Evolutionary conservation across 306 rosid species (phyloP).

Genomic region (Cicer arietinum): DNA sequence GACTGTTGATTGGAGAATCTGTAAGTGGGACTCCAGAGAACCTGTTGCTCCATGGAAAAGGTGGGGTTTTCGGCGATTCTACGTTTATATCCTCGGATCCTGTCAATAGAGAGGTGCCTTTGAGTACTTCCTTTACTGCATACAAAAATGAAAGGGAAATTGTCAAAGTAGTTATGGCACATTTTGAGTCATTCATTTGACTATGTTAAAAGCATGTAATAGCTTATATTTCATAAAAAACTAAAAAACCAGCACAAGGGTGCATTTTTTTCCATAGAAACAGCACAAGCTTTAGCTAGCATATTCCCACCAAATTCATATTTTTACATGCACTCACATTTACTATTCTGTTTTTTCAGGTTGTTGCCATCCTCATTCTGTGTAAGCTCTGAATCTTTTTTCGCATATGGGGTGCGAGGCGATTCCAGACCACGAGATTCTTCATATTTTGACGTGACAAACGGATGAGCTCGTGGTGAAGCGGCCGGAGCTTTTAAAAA

Average conservation of each 20-base stretch:
- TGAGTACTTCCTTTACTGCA: constrained; percentile 64
- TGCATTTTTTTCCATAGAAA: not conserved
- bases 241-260: not conserved
- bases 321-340: constrained; percentile 45
- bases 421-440: constrained; percentile 51
- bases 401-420: constrained; percentile 46
- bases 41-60: constrained; percentile 56
- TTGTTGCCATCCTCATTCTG: constrained; percentile 25
- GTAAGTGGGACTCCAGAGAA: constrained; percentile 73
- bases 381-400: constrained; percentile 27
- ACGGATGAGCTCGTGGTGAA: constrained; percentile 62
- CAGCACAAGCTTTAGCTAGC: not conserved
- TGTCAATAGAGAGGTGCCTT: constrained; percentile 50
- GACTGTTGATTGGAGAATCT: constrained; percentile 70
- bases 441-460: constrained; percentile 29
- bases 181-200: constrained; percentile 1
- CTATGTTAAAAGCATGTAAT: not conserved
- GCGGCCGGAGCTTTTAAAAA: constrained; percentile 57
- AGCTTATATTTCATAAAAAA: not conserved
- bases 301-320: constrained; percentile 8
- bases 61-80: constrained; percentile 58
- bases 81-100: constrained; percentile 54
- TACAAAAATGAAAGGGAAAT: constrained; percentile 37
- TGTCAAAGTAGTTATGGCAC: constrained; percentile 5
- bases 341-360: not conserved